These are phyloP conservation scores for Boletus insuetus DNA, from an alignment of 768 basidiomycete genomes.

Conservation along the genomic window DNA sequence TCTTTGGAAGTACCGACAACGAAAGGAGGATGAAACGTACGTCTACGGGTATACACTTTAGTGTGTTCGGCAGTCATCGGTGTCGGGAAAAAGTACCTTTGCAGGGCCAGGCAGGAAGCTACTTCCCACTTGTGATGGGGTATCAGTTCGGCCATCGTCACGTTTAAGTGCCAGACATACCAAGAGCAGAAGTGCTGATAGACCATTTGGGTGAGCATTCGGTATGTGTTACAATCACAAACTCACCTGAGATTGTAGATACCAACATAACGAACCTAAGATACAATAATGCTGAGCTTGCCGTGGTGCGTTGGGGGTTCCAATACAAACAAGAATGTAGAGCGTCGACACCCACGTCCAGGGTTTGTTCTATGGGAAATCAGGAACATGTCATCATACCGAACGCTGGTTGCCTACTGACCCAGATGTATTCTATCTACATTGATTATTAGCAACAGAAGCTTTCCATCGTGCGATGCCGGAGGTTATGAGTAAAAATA, in stretches of 20 bases:
- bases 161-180: too few species aligned
- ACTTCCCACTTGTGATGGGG: neutral
- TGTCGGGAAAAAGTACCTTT: neutral
- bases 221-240: too few species aligned
- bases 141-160: too few species aligned
- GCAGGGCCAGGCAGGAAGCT: neutral
- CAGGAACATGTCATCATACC: neutral
- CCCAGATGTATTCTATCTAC: slow-evolving; percentile 10
- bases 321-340: slow-evolving; percentile 1
- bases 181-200: too few species aligned
- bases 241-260: neutral
- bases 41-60: neutral
- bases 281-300: neutral
- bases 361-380: neutral
- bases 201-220: too few species aligned
- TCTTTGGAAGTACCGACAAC: neutral
- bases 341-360: slow-evolving; percentile 4
- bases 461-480: too few species aligned
- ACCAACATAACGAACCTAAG: slow-evolving; percentile 5
- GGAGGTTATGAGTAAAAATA: neutral
- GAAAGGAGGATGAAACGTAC: neutral
- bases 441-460: neutral
- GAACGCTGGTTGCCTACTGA: neutral
- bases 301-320: neutral
- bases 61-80: neutral